These are phyloP conservation scores for Solioccasus polychromus DNA, from an alignment of 768 basidiomycete genomes.

Conservation along the genomic window DNA sequence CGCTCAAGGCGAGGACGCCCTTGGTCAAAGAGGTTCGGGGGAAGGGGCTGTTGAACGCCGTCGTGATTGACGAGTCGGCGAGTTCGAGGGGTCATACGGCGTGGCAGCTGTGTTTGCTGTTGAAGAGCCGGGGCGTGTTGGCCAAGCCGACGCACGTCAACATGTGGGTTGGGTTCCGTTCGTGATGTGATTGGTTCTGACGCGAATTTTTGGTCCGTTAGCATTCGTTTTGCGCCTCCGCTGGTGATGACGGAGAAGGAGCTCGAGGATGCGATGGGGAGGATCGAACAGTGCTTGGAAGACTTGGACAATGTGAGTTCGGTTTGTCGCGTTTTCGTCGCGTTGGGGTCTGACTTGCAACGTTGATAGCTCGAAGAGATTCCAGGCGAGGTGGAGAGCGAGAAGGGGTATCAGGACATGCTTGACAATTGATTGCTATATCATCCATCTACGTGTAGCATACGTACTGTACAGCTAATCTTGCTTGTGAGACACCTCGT, in stretches of 20 bases:
- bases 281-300: slow-evolving; percentile 71
- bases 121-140: slow-evolving; percentile 88
- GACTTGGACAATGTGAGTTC: slow-evolving; percentile 75
- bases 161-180: slow-evolving; percentile 58
- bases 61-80: slow-evolving; percentile 85
- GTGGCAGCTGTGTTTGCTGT: slow-evolving; percentile 91
- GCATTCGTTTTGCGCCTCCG: slow-evolving; percentile 95
- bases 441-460: not conserved
- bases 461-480: too few species aligned
- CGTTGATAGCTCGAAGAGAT: slow-evolving; percentile 49
- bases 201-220: slow-evolving; percentile 34
- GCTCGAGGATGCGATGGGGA: slow-evolving; percentile 64
- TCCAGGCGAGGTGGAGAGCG: slow-evolving; percentile 61
- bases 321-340: not conserved
- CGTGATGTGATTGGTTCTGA: not conserved
- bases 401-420: slow-evolving; percentile 51
- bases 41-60: slow-evolving; percentile 85
- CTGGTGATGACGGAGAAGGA: slow-evolving; percentile 92
- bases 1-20: slow-evolving; percentile 52
- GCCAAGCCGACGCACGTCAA: slow-evolving; percentile 97
- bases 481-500: slow-evolving; percentile 58
- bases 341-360: not conserved
- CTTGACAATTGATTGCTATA: slow-evolving; percentile 23
- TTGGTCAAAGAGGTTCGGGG: slow-evolving; percentile 81
- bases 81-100: slow-evolving; percentile 79